A percentile compares a stretch with the other conserved stretches of the same genome.
These are phyloP conservation scores for Saccharum officinarum DNA, from an alignment of 176 grass and related monocot species.

Conservation along the genomic window DNA sequence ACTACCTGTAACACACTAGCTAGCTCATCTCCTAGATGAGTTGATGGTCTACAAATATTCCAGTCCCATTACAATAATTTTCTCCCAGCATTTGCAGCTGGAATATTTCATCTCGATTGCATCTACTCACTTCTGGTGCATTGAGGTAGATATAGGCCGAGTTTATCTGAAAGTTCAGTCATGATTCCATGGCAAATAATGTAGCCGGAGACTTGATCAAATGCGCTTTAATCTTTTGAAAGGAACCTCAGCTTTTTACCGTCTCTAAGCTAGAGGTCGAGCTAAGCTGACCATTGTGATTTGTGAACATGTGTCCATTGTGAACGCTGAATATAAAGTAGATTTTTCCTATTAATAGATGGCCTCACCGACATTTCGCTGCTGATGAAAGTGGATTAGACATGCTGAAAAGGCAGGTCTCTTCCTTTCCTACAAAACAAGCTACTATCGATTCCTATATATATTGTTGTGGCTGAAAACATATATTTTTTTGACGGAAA, in stretches of 20 bases:
- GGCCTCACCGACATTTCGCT: constrained; percentile 5
- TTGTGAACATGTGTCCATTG: neutral
- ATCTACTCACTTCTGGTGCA: neutral
- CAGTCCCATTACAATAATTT: constrained; percentile 21
- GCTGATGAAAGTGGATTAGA: constrained; percentile 8
- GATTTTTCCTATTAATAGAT: constrained; percentile 17
- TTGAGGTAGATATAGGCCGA: neutral
- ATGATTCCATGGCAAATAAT: neutral
- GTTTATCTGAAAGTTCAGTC: neutral
- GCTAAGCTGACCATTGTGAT: neutral
- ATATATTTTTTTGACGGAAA: too few relatives aligned
- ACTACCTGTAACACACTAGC: constrained; percentile 9
- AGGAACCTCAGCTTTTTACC: neutral
- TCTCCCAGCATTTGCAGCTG: neutral
- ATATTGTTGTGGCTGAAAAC: neutral
- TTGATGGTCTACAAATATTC: constrained; percentile 19
- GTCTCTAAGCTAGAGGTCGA: neutral
- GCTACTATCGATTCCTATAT: neutral
- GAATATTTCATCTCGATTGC: neutral
- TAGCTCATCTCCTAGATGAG: constrained; percentile 9
- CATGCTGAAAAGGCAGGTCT: neutral
- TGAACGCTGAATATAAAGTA: neutral
- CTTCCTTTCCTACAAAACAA: constrained; percentile 10
- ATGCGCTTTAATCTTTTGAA: neutral
- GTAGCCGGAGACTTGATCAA: neutral